A percentile compares a stretch with the other conserved stretches of the same genome.
Conservation (phyloP, 345 rosid genomes). For the Euphorbia lathyris region DNA sequence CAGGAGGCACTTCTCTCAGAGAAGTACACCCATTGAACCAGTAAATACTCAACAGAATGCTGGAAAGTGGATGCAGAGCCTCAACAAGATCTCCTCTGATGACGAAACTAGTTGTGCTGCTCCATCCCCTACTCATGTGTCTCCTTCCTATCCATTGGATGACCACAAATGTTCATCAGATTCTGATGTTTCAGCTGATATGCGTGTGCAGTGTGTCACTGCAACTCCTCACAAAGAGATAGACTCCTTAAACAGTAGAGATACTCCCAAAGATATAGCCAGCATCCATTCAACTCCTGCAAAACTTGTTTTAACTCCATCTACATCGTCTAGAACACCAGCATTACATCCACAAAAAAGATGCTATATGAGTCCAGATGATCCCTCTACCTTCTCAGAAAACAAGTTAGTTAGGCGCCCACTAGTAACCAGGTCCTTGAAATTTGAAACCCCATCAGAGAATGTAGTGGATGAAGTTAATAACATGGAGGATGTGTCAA, state of each 20-base stretch:
- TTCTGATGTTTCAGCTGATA: no score
- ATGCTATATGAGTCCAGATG: constrained; percentile 48
- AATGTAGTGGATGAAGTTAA: constrained; percentile 26
- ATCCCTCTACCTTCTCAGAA: constrained; percentile 33
- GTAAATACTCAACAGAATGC: neutral
- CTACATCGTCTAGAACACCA: no score
- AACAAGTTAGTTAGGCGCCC: constrained; percentile 62
- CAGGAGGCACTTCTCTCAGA: constrained; percentile 43
- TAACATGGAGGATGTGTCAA: constrained; percentile 22
- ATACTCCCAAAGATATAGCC: neutral
- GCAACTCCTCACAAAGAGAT: constrained; percentile 45
- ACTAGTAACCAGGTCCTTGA: no score
- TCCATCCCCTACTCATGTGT: constrained; percentile 27
- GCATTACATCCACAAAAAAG: constrained; percentile 46
- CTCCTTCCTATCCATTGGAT: constrained; percentile 12
- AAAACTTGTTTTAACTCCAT: no score
- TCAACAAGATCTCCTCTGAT: constrained; percentile 13
- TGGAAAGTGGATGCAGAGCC: neutral
- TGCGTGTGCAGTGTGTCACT: neutral
- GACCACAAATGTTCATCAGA: constrained; percentile 3
- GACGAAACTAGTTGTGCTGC: constrained; percentile 20
- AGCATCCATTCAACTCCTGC: constrained; percentile 34
- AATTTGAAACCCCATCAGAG: constrained; percentile 49
- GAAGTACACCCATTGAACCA: constrained; percentile 2
- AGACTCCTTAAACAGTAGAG: neutral